phyloP scores from a whole-genome alignment of 2,329 filamentous ascomycete species.

The Colletotrichum destructivum region DNA sequence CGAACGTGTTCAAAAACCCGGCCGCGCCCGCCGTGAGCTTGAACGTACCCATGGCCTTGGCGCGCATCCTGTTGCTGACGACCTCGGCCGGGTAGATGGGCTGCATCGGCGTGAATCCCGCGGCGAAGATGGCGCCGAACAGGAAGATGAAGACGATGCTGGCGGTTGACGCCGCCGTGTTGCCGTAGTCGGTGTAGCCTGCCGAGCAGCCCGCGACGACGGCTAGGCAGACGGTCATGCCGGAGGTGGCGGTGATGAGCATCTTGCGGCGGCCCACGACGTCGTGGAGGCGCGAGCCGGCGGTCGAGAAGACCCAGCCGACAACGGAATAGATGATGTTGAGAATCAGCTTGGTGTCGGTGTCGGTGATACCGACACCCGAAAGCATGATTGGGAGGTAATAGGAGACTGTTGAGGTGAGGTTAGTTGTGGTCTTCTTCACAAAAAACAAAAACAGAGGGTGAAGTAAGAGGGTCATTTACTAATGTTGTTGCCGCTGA shows the following conservation, averaged over 20 bases:
- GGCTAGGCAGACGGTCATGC: conserved; percentile 55
- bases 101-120: conserved; percentile 55
- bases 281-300: conserved; percentile 57
- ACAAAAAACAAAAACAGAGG: conserved; percentile 42
- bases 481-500: conserved; percentile 50
- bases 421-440: not conserved
- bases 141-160: conserved; percentile 57
- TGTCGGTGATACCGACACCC: conserved; percentile 56
- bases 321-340: conserved; percentile 58
- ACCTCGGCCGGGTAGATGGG: conserved; percentile 56
- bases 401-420: conserved; percentile 48
- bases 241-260: conserved; percentile 54
- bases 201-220: conserved; percentile 55
- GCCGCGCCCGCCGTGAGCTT: conserved; percentile 55
- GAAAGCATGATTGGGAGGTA: conserved; percentile 58
- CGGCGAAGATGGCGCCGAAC: conserved; percentile 54
- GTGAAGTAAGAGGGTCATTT: conserved; percentile 43
- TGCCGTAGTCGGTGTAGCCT: conserved; percentile 52
- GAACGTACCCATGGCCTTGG: conserved; percentile 53
- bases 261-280: conserved; percentile 57
- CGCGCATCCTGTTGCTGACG: conserved; percentile 55
- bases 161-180: conserved; percentile 51
- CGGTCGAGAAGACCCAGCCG: conserved; percentile 55
- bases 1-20: conserved; percentile 55
- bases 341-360: conserved; percentile 56